Evolutionary conservation across 176 grass and related monocot genomes (phyloP), one percentile per base, ranked within the genome.

Genomic region (Dendrocalamus sinicus): DNA sequence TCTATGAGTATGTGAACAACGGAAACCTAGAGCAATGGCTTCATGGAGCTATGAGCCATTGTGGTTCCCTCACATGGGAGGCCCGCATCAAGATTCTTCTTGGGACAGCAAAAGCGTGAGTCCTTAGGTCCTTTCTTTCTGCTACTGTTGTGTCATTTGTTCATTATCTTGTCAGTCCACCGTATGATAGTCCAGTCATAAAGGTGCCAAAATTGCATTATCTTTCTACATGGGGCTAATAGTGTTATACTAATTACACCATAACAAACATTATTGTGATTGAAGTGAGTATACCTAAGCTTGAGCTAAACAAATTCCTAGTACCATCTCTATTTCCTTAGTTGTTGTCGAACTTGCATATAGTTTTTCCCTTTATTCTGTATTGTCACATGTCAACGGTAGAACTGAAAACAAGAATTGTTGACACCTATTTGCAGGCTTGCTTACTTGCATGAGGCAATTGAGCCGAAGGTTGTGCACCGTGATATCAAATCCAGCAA

Each of bases 401-500:
- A 67, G 46, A 75, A 89, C 57, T 84, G 12, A 85, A 73, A 70
- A 32, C 4, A 81, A 73, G 10, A 64, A 41, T 59, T 86, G 45
- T 39, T 40, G 14, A 23, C 80, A 70, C 75, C 48, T 83, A 28
- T 75, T 72, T 45, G 28, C 86, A 95, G 93, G 77, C 91, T 95
- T 75, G 91, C 91, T 91, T 95, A 95, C 87, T 87, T 95, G 82
- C 93, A 95, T 7, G 93, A 95, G 89, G 93, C 93, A 19, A 95
- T 95, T 87, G 93, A 95, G 79, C 93, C 93, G 7, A 95, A 95
- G 87, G 93, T 95, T 39, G 93, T 95, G 61, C 93, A 95, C 73
- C 93, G 93, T 76, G 93, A 95, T 77, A 95, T 95, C 81, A 95
- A 95, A 84, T 92, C 91, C 6, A 95, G 93, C 79, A 95, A 95